Conservation (phyloP, 371 early-diverging fungal species). For the Coemansia sp. region DNA sequence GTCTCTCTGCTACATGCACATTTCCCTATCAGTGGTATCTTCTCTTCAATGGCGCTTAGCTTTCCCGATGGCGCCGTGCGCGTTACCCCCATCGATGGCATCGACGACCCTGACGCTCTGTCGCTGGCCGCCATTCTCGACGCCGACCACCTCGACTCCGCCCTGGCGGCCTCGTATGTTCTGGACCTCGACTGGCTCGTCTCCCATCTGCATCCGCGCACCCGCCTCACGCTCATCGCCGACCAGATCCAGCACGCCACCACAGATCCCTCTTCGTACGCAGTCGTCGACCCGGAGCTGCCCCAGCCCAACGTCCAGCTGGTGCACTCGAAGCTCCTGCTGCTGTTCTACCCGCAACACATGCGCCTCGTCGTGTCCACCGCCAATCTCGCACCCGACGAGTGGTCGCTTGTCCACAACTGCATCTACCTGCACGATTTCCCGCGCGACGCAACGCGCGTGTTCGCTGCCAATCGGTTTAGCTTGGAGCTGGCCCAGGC, state of each 20-base stretch:
- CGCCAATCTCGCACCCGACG: constrained; percentile 28
- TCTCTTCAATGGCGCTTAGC: neutral
- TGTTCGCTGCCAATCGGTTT: constrained; percentile 22
- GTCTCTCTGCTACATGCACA: too few species aligned
- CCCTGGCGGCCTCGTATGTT: constrained; percentile 16
- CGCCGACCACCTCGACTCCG: neutral
- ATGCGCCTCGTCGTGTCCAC: constrained; percentile 24
- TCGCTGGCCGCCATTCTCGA: constrained; percentile 13
- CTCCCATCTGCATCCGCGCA: constrained; percentile 3
- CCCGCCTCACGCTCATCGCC: constrained; percentile 9
- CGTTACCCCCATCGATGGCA: constrained; percentile 9
- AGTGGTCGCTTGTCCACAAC: constrained; percentile 37
- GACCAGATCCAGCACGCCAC: neutral
- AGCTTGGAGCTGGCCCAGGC: constrained; percentile 21
- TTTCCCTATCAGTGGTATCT: too few species aligned
- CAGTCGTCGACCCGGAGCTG: constrained; percentile 12
- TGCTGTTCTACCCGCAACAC: constrained; percentile 13
- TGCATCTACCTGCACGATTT: constrained; percentile 35
- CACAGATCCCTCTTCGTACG: neutral
- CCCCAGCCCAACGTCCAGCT: constrained; percentile 13
- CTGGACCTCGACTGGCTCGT: constrained; percentile 23
- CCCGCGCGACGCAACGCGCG: neutral
- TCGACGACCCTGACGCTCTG: neutral
- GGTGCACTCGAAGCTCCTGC: constrained; percentile 31
- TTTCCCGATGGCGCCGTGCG: constrained; percentile 20